Evolutionary conservation across 2,329 filamentous ascomycete species (phyloP).

Genomic region (Nothopassalora personata): DNA sequence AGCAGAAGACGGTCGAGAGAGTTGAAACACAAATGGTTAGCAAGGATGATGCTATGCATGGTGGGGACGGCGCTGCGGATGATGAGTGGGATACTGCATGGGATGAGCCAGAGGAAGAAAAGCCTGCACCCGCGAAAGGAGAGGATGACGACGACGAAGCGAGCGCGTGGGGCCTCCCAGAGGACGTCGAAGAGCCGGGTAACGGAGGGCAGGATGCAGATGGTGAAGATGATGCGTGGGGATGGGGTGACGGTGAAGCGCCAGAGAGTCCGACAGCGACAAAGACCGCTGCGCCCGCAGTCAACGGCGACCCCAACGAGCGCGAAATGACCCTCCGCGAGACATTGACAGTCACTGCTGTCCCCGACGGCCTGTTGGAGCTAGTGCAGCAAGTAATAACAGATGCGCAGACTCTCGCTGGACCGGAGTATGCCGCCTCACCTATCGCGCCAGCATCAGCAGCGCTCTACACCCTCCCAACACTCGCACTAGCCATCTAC

Average conservation of each 20-base stretch:
- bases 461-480: constrained; percentile 67
- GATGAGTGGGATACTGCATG: constrained; percentile 75
- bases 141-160: constrained; percentile 43
- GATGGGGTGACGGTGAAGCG: constrained; percentile 68
- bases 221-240: constrained; percentile 64
- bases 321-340: constrained; percentile 66
- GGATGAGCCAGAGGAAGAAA: constrained; percentile 58
- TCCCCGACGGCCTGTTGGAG: constrained; percentile 71
- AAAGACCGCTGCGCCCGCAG: constrained; percentile 12
- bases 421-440: constrained; percentile 41
- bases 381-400: constrained; percentile 53
- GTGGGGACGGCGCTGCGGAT: constrained; percentile 34
- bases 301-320: constrained; percentile 25
- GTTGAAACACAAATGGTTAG: constrained; percentile 78
- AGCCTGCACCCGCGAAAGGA: constrained; percentile 18
- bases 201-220: constrained; percentile 22
- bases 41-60: constrained; percentile 56
- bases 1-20: constrained; percentile 68
- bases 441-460: constrained; percentile 63
- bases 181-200: constrained; percentile 25
- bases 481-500: constrained; percentile 70
- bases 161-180: constrained; percentile 45
- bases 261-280: constrained; percentile 20
- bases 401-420: constrained; percentile 50
- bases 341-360: constrained; percentile 79